A percentile compares a stretch with the other conserved stretches of the same genome.
Conservation (phyloP, 2,329 filamentous ascomycete species). For the Botryotinia calthae region DNA sequence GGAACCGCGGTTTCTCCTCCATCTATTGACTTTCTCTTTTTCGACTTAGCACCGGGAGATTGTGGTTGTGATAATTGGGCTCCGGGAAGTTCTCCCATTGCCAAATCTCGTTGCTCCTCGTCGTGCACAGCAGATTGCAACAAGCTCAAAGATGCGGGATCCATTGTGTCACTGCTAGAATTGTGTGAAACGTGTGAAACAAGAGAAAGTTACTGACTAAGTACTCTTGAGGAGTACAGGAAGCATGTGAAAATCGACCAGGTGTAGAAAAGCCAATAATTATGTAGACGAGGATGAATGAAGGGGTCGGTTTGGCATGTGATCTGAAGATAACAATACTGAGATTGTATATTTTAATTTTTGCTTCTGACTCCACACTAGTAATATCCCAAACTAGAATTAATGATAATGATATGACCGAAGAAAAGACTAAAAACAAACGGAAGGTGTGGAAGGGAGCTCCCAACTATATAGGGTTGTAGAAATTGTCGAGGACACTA, state of each 20-base stretch:
- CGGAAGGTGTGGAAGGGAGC: not conserved
- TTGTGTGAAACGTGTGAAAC: not conserved
- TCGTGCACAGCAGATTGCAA: constrained; percentile 8
- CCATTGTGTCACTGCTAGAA: not conserved
- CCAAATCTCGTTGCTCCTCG: constrained; percentile 8
- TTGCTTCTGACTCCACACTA: not conserved
- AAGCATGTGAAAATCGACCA: constrained; percentile 8
- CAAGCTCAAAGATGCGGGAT: constrained; percentile 19
- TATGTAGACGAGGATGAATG: constrained; percentile 13
- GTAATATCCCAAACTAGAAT: not conserved
- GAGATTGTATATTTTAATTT: not conserved
- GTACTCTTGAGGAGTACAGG: not conserved
- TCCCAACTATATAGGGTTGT: constrained; percentile 6
- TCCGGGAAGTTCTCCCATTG: not conserved
- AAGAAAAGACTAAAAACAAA: not conserved
- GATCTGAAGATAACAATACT: not conserved
- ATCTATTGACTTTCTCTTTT: constrained; percentile 32
- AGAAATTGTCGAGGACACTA: constrained; percentile 7
- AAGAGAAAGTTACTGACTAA: not conserved
- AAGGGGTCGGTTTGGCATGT: constrained; percentile 7
- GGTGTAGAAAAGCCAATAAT: not conserved
- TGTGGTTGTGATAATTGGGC: not conserved
- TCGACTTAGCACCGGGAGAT: constrained; percentile 20
- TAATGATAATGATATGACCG: not conserved
- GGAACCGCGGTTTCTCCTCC: constrained; percentile 33